Base-by-base conservation (phyloP, 2,329 filamentous ascomycete species). In the Ascosphaera pollenicola region DNA sequence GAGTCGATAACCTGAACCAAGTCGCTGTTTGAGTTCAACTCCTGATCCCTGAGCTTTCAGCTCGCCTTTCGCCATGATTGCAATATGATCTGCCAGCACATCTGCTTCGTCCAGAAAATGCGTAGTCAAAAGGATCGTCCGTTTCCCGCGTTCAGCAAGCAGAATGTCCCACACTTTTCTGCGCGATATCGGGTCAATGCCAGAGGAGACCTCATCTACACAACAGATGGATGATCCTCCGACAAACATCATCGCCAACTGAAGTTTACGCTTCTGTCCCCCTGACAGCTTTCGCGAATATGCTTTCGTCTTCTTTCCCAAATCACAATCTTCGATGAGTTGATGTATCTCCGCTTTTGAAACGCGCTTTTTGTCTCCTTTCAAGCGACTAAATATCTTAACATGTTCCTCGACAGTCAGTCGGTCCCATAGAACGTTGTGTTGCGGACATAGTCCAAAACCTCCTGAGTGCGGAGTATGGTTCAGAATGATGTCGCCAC, bases 31-130 rank as follows among this genome's bases (percentile, higher is more conserved):
- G 37, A 94, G 67, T 49, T 81, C 79, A 3, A 85, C 83, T 2
- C 82, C 84, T 2, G 83, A 84, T 2, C 85, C 85, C 47, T 82
- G 67, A 0, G 81, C 83, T 41, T 82, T 80, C 2, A 93, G 65
- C 2, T 73, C 74, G 16, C 85, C 85, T 51, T 83, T 85, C 3
- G 82, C 91, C 8, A 94, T 61, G 39, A 94, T 82, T 2, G 77
- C 80, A 46, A 94, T 91, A 44, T 85, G 77, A 51, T 94, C 87
- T 0, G 84, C 78, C 1, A 94, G 67, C 1, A 93, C 64, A 51
- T 94, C 85, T 0, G 85, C 87, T 56, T 94, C 87, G 50, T 94
- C 87, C 7, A 94, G 65, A 55, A 93, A 94, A 54, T 94, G 87
- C 0, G 85, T 94, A 0, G 85, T 94, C 41, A 94, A 57, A 34